Percentiles rank a stretch among this genome's conserved stretches.
Conservation (phyloP, 2,329 filamentous ascomycete genomes). For the Calonectria hawksworthii region DNA sequence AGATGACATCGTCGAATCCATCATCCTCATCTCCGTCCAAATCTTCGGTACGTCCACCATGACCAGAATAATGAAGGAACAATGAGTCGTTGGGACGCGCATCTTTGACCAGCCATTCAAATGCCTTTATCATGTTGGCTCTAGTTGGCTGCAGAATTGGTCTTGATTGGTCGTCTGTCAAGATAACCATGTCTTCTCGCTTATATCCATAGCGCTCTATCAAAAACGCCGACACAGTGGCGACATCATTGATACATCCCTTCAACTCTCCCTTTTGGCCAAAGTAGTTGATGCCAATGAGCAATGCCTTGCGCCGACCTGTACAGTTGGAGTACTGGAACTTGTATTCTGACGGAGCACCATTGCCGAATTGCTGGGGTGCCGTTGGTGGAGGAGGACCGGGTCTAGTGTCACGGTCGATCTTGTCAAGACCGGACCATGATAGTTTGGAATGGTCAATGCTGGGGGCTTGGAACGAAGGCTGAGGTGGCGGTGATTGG, state of each 20-base stretch:
- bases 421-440: constrained; percentile 45
- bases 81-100: constrained; percentile 81
- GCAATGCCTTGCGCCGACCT: constrained; percentile 78
- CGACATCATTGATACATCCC: constrained; percentile 86
- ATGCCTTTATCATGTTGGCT: constrained; percentile 79
- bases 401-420: constrained; percentile 45
- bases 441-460: constrained; percentile 63
- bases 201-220: constrained; percentile 78
- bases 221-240: constrained; percentile 81
- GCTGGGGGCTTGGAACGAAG: constrained; percentile 57
- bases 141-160: constrained; percentile 81
- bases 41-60: constrained; percentile 82
- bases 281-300: constrained; percentile 88
- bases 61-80: constrained; percentile 84
- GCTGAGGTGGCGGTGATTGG: constrained; percentile 53
- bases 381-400: constrained; percentile 62
- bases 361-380: constrained; percentile 74
- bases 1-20: constrained; percentile 84
- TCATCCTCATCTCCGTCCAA: constrained; percentile 83
- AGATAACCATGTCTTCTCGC: constrained; percentile 83
- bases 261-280: constrained; percentile 78
- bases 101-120: constrained; percentile 81
- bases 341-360: constrained; percentile 76
- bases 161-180: constrained; percentile 82
- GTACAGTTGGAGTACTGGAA: constrained; percentile 85